Conservation (phyloP, 2,329 filamentous ascomycete genomes). For the Lasiodiplodia citricola region DNA sequence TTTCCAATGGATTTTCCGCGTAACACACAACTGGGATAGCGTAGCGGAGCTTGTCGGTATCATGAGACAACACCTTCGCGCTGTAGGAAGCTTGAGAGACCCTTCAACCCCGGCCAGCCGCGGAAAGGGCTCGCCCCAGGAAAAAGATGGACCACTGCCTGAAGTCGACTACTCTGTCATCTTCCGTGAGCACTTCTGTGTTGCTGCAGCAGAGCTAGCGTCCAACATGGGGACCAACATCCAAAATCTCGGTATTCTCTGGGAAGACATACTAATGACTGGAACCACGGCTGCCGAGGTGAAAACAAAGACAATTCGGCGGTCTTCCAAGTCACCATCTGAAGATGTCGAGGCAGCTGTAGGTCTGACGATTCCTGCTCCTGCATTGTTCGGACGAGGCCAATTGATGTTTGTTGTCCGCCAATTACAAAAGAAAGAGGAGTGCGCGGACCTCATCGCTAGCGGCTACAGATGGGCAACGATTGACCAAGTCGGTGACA, state of each 20-base stretch:
- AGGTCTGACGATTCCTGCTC: conserved; percentile 39
- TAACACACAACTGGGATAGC: conserved; percentile 76
- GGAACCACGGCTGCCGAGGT: conserved; percentile 46
- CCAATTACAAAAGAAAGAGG: conserved; percentile 61
- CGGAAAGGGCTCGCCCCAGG: conserved; percentile 28
- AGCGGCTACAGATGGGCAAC: conserved; percentile 77
- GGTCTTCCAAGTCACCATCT: conserved; percentile 17
- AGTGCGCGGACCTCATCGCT: conserved; percentile 69
- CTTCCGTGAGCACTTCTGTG: conserved; percentile 83
- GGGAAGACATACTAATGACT: conserved; percentile 76
- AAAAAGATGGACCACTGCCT: conserved; percentile 55
- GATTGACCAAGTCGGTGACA: conserved; percentile 63
- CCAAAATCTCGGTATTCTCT: conserved; percentile 70
- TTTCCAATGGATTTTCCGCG: conserved; percentile 87
- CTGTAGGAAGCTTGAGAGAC: conserved; percentile 48
- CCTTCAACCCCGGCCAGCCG: conserved; percentile 35
- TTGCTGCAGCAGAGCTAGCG: conserved; percentile 77
- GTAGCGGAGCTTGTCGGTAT: conserved; percentile 70
- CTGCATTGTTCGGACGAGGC: conserved; percentile 66
- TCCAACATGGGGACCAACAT: conserved; percentile 68
- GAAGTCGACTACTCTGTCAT: conserved; percentile 74
- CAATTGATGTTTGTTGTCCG: conserved; percentile 82
- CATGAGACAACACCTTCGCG: conserved; percentile 74
- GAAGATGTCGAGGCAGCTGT: conserved; percentile 46
- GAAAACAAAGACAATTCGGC: conserved; percentile 2